phyloP scores from a whole-genome alignment of 2,329 filamentous ascomycete species.

The Apiospora rasikravindrae region DNA sequence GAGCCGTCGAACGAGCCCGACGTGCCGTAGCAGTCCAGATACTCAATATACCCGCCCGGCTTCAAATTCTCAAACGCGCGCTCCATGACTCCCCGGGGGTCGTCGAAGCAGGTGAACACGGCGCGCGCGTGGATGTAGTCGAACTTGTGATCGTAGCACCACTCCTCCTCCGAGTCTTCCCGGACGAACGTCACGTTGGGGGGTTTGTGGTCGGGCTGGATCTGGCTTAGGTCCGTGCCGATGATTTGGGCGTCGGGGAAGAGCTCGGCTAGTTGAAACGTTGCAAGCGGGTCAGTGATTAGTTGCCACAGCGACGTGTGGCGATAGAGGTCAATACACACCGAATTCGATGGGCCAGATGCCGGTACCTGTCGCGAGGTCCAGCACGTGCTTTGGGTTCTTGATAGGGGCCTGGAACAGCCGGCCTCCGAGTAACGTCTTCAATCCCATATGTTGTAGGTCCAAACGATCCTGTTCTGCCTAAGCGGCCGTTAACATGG shows the following conservation, averaged over 20 bases:
- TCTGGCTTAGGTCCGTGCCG: conserved; percentile 21
- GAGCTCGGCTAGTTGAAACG: not conserved
- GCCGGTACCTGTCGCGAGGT: conserved; percentile 15
- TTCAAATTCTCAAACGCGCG: conserved; percentile 26
- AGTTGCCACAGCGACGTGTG: not conserved
- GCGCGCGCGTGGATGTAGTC: conserved; percentile 32
- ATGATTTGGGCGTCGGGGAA: conserved; percentile 11
- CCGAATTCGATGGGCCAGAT: conserved; percentile 19
- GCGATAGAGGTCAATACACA: not conserved
- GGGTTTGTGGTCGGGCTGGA: conserved; percentile 9
- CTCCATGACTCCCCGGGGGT: conserved; percentile 26
- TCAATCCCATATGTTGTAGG: conserved; percentile 17
- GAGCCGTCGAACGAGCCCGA: conserved; percentile 25
- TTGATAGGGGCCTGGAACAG: not conserved
- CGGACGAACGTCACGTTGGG: conserved; percentile 5
- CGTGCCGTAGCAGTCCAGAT: not conserved
- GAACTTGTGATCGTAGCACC: conserved; percentile 26
- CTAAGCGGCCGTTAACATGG: not conserved
- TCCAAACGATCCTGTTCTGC: conserved; percentile 23
- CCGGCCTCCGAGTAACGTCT: not conserved
- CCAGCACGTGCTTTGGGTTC: conserved; percentile 17
- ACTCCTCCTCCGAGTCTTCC: conserved; percentile 20
- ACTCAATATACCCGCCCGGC: conserved; percentile 32
- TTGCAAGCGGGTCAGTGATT: not conserved
- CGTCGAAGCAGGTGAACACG: conserved; percentile 27